These are phyloP conservation scores for Aphanomyces invadans DNA, from an alignment of 352 stramenopile genomes.

Conservation along the genomic window DNA sequence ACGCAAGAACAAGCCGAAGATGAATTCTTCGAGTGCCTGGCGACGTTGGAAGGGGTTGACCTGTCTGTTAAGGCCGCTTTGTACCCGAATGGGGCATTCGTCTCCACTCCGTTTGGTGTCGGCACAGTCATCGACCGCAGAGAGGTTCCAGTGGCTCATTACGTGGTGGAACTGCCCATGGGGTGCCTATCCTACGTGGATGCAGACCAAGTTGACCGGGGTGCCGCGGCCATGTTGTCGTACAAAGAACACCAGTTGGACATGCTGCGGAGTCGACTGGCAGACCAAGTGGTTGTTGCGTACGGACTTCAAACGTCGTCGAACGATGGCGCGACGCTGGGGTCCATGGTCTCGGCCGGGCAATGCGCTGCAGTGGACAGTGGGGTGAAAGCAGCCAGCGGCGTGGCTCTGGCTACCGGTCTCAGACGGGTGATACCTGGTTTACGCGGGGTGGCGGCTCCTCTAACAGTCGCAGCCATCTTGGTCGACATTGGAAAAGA, in stretches of 20 bases:
- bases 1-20: constrained; percentile 70
- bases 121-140: constrained; percentile 22
- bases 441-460: constrained; percentile 55
- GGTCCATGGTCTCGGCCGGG: constrained; percentile 43
- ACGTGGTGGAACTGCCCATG: constrained; percentile 44
- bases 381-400: constrained; percentile 64
- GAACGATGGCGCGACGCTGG: constrained; percentile 31
- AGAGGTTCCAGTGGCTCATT: background rate
- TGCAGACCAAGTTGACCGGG: constrained; percentile 45
- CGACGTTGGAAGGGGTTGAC: constrained; percentile 35
- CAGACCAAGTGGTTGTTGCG: constrained; percentile 49
- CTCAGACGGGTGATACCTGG: constrained; percentile 52
- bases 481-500: constrained; percentile 82
- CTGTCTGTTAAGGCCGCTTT: constrained; percentile 23
- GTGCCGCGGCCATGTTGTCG: constrained; percentile 44
- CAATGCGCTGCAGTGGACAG: constrained; percentile 76
- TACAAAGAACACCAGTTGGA: constrained; percentile 39
- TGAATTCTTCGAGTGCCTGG: constrained; percentile 77
- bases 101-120: constrained; percentile 61
- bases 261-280: constrained; percentile 42
- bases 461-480: constrained; percentile 74
- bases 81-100: constrained; percentile 52
- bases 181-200: constrained; percentile 49
- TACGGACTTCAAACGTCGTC: constrained; percentile 30
- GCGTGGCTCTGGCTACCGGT: constrained; percentile 64